Percentiles rank a stretch among this genome's conserved stretches.
Evolutionary conservation across 345 rosid genomes (phyloP).

Genomic region (Angophora floribunda): DNA sequence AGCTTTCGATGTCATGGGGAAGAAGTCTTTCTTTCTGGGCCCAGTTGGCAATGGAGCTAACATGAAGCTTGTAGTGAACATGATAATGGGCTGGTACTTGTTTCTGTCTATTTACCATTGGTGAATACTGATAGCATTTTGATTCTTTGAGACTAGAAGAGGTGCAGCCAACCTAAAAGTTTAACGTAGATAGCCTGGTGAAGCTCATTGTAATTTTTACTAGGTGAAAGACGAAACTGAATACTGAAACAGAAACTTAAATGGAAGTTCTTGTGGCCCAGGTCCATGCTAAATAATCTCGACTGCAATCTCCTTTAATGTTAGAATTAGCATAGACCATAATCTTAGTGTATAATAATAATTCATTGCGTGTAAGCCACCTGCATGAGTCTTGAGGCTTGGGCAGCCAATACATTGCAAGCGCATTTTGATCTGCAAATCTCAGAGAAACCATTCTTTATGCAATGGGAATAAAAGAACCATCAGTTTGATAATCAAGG

Average conservation of each 20-base stretch:
- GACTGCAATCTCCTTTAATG: not conserved
- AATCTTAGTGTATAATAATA: not conserved
- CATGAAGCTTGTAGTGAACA: conserved; percentile 92
- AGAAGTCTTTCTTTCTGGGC: conserved; percentile 84
- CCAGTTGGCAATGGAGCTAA: conserved; percentile 91
- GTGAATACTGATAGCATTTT: not conserved
- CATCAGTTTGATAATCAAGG: not conserved
- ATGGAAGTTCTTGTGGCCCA: not conserved
- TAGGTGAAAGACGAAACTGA: not conserved
- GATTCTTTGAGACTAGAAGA: not conserved
- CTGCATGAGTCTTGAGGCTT: not conserved
- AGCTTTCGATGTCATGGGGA: conserved; percentile 81
- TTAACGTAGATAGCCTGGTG: not conserved
- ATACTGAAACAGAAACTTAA: not conserved
- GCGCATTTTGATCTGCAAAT: not conserved
- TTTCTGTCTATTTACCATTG: not conserved
- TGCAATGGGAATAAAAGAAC: not conserved
- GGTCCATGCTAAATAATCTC: not conserved
- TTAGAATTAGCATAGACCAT: not conserved
- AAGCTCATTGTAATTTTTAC: not conserved
- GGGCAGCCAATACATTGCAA: not conserved
- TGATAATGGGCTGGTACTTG: conserved; percentile 94
- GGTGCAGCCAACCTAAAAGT: not conserved
- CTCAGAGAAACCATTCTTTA: not conserved
- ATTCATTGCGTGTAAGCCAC: not conserved